A percentile compares a stretch with the other conserved stretches of the same genome.
Conservation (phyloP, 331 rosid genomes). For the Ulmus americana region DNA sequence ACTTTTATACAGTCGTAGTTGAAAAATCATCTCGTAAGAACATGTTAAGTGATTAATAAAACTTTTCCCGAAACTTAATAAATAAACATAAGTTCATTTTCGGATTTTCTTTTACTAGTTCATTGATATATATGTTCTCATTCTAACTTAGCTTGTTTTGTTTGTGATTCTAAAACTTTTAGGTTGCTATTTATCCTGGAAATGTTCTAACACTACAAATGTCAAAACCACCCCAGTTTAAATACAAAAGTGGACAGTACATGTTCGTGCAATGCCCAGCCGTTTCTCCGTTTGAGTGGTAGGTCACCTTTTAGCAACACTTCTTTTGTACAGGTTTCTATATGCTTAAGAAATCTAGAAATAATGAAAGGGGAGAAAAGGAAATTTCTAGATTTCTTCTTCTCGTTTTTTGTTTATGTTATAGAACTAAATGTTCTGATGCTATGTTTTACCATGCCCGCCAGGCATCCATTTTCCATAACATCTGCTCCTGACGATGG, state of each 20-base stretch:
- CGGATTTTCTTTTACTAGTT: background rate
- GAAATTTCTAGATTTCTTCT: background rate
- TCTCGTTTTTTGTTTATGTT: background rate
- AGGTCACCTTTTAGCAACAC: conserved; percentile 18
- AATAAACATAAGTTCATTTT: too few relatives aligned
- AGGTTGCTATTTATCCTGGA: conserved; percentile 98
- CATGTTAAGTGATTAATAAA: too few relatives aligned
- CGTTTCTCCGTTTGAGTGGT: conserved; percentile 97
- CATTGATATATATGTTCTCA: background rate
- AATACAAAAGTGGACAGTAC: conserved; percentile 92
- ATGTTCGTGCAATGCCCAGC: conserved; percentile 99
- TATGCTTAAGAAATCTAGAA: too few relatives aligned
- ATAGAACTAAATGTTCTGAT: background rate
- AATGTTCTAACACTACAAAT: conserved; percentile 93
- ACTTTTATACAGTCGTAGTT: too few relatives aligned
- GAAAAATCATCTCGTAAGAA: too few relatives aligned
- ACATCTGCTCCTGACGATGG: conserved; percentile 97
- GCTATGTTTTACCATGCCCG: conserved; percentile 12
- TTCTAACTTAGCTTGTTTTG: background rate
- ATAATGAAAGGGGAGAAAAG: background rate
- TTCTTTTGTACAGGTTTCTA: background rate
- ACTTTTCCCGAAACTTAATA: too few relatives aligned
- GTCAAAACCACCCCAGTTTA: conserved; percentile 94
- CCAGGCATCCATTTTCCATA: conserved; percentile 98
- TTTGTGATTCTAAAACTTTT: conserved; percentile 13